Percentiles rank a stretch among this genome's conserved stretches.
phyloP scores from a whole-genome alignment of 179 eudicot species.

The Vitellaria paradoxa region DNA sequence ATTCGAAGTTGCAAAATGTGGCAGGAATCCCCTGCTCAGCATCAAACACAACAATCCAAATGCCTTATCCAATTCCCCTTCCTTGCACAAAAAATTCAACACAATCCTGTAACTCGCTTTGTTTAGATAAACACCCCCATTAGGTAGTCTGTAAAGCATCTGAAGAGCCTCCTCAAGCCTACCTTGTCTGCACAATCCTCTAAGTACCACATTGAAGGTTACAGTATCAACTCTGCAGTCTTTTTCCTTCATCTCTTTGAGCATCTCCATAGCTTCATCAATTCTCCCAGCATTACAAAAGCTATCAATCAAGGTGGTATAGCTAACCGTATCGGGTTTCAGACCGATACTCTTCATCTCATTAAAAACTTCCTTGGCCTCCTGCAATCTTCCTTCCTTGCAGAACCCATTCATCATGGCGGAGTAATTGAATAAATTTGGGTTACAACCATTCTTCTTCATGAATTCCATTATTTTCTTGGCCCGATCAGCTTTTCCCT shows the following conservation, averaged over 20 bases:
- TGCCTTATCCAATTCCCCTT: constrained; percentile 56
- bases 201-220: constrained; percentile 64
- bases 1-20: constrained; percentile 85
- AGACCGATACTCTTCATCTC: constrained; percentile 64
- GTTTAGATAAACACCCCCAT: constrained; percentile 57
- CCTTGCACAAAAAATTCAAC: constrained; percentile 55
- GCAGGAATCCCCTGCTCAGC: constrained; percentile 73
- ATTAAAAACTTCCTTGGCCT: constrained; percentile 53
- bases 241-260: constrained; percentile 64
- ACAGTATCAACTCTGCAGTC: constrained; percentile 69
- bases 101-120: constrained; percentile 78
- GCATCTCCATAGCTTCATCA: constrained; percentile 60
- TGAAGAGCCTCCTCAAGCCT: constrained; percentile 61
- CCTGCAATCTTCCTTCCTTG: constrained; percentile 60
- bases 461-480: constrained; percentile 68
- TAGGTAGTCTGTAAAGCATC: constrained; percentile 72
- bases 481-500: constrained; percentile 73
- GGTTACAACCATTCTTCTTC: constrained; percentile 76
- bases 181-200: constrained; percentile 56
- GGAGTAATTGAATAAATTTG: constrained; percentile 71
- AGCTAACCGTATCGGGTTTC: constrained; percentile 68
- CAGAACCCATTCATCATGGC: constrained; percentile 74
- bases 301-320: constrained; percentile 70
- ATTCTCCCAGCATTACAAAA: constrained; percentile 54
- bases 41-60: constrained; percentile 54